Evolutionary conservation across 2,329 filamentous ascomycete species (phyloP).

Genomic region (Neonectria ditissima): DNA sequence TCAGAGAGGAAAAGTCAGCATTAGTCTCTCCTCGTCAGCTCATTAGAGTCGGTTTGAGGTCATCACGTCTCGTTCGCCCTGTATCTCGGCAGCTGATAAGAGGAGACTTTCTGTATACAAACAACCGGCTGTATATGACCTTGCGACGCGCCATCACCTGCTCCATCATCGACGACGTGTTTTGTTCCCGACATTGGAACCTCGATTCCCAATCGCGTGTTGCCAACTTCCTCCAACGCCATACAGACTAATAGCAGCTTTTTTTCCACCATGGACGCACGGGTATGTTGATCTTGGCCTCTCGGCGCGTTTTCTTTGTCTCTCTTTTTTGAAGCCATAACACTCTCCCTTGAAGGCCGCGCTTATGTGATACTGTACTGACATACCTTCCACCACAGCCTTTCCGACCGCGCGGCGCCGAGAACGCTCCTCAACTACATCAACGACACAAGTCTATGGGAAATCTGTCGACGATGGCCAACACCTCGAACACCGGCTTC

Average conservation of each 20-base stretch:
- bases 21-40: conserved; percentile 14
- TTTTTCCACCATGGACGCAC: conserved; percentile 49
- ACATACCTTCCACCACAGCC: conserved; percentile 47
- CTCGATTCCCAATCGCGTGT: conserved; percentile 37
- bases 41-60: conserved; percentile 23
- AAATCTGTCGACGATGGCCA: conserved; percentile 58
- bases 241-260: conserved; percentile 29
- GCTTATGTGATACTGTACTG: conserved; percentile 28
- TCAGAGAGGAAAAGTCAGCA: conserved; percentile 5
- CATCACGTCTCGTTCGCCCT: conserved; percentile 16
- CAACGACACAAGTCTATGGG: conserved; percentile 86
- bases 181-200: conserved; percentile 20
- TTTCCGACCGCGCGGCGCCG: conserved; percentile 60
- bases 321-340: conserved; percentile 10
- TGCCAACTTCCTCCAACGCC: conserved; percentile 32
- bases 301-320: conserved; percentile 28
- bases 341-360: conserved; percentile 35
- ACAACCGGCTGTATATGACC: conserved; percentile 24
- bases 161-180: conserved; percentile 8
- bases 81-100: conserved; percentile 19
- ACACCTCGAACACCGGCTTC: conserved; percentile 44
- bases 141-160: conserved; percentile 26
- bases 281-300: conserved; percentile 44
- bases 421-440: conserved; percentile 69
- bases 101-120: conserved; percentile 12